phyloP scores from a whole-genome alignment of 352 stramenopile species.

The Phytophthora sansomeana region DNA sequence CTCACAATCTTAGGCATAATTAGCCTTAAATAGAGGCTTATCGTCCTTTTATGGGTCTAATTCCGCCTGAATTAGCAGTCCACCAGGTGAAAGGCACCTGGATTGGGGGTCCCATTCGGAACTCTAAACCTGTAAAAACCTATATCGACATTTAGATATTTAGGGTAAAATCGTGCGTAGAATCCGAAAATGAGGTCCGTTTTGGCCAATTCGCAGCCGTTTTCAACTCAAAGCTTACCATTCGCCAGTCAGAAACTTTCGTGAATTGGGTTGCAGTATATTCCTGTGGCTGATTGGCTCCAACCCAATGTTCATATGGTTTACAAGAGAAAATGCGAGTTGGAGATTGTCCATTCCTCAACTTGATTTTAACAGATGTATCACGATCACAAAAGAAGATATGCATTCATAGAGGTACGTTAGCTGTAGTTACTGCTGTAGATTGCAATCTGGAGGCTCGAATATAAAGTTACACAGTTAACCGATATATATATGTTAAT shows the following conservation, averaged over 20 bases:
- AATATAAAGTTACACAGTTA: neutral
- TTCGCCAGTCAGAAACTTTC: constrained; percentile 3
- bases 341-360: neutral
- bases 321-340: neutral
- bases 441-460: neutral
- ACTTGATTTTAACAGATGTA: neutral
- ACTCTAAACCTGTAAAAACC: constrained; percentile 6
- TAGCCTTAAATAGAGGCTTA: too few species aligned
- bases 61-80: too few species aligned
- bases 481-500: neutral
- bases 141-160: constrained; percentile 2
- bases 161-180: neutral
- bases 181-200: constrained; percentile 1
- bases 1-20: too few species aligned
- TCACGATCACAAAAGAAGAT: neutral
- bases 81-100: too few species aligned
- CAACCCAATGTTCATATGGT: neutral
- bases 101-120: neutral
- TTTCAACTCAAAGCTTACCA: constrained; percentile 2
- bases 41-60: too few species aligned
- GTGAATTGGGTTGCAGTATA: neutral
- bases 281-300: neutral
- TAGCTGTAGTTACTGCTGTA: neutral
- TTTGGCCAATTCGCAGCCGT: neutral
- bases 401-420: neutral